Percentiles rank a stretch among this genome's conserved stretches.
phyloP scores from a whole-genome alignment of 495 filamentous ascomycete species.

The Aspergillus homomorphus region DNA sequence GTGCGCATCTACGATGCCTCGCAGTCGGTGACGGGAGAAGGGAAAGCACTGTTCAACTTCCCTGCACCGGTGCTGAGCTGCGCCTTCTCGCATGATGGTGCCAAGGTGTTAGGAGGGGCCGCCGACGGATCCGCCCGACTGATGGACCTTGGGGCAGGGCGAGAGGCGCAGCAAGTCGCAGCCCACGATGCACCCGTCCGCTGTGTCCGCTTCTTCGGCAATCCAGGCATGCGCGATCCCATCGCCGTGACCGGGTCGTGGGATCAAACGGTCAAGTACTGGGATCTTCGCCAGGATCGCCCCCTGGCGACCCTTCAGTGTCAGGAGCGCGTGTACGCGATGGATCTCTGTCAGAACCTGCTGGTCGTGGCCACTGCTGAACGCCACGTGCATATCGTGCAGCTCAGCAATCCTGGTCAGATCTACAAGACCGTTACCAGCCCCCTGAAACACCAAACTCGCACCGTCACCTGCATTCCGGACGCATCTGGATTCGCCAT shows the following conservation, averaged over 20 bases:
- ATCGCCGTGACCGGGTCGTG: conserved; percentile 86
- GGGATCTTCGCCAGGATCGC: conserved; percentile 73
- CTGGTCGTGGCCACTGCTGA: conserved; percentile 84
- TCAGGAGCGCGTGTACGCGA: conserved; percentile 79
- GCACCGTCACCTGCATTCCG: conserved; percentile 77
- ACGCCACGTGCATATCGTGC: conserved; percentile 81
- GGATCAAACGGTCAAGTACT: conserved; percentile 96
- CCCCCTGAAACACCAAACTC: conserved; percentile 84
- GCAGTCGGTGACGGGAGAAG: conserved; percentile 63
- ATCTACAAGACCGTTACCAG: conserved; percentile 81
- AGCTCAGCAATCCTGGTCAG: conserved; percentile 70
- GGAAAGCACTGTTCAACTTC: conserved; percentile 74
- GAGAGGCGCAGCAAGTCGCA: conserved; percentile 62
- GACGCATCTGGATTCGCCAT: conserved; percentile 83
- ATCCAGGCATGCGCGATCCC: conserved; percentile 51
- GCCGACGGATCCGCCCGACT: conserved; percentile 81
- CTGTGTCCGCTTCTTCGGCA: conserved; percentile 69
- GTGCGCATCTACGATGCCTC: conserved; percentile 89
- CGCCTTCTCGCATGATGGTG: conserved; percentile 76
- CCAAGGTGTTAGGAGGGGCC: conserved; percentile 76
- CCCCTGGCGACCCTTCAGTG: conserved; percentile 64
- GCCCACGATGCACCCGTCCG: conserved; percentile 78
- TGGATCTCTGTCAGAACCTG: conserved; percentile 78
- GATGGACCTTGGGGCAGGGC: conserved; percentile 65
- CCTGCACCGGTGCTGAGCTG: conserved; percentile 74